phyloP scores from a whole-genome alignment of 2,329 filamentous ascomycete species.

The Didymella pinodella region DNA sequence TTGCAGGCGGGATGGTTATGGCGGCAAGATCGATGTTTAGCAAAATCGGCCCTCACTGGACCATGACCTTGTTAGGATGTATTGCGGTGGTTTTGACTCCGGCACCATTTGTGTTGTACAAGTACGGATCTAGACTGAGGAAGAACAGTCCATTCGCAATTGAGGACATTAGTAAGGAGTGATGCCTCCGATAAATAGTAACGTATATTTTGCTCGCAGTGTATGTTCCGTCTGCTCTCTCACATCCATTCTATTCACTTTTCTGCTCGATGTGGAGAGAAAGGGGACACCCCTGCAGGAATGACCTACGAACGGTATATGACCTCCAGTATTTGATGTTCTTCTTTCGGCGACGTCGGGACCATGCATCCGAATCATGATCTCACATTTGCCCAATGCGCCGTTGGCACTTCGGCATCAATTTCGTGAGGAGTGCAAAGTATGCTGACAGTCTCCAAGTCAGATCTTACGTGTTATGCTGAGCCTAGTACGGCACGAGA shows the following conservation, averaged over 20 bases:
- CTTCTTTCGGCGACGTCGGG: not conserved
- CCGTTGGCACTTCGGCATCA: not conserved
- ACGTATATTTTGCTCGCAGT: too few species aligned
- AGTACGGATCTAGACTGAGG: conserved; percentile 43
- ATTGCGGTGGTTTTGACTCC: conserved; percentile 44
- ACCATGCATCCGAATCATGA: not conserved
- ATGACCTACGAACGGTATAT: not conserved
- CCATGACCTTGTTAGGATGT: conserved; percentile 52
- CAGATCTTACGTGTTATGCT: not conserved
- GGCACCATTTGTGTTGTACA: conserved; percentile 50
- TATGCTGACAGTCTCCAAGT: not conserved
- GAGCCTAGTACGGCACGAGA: not conserved
- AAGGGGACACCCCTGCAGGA: not conserved
- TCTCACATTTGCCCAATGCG: not conserved
- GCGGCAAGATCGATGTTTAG: conserved; percentile 52
- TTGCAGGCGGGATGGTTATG: conserved; percentile 54
- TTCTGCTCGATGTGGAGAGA: not conserved
- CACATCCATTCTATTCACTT: too few species aligned
- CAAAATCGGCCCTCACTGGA: conserved; percentile 54
- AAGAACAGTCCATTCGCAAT: conserved; percentile 11
- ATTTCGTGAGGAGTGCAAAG: not conserved
- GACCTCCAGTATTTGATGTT: not conserved
- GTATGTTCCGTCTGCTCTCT: not conserved
- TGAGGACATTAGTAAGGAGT: not conserved
- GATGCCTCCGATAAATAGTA: not conserved